phyloP scores from a whole-genome alignment of 257 asterid genomes.

The Rauvolfia tetraphylla region DNA sequence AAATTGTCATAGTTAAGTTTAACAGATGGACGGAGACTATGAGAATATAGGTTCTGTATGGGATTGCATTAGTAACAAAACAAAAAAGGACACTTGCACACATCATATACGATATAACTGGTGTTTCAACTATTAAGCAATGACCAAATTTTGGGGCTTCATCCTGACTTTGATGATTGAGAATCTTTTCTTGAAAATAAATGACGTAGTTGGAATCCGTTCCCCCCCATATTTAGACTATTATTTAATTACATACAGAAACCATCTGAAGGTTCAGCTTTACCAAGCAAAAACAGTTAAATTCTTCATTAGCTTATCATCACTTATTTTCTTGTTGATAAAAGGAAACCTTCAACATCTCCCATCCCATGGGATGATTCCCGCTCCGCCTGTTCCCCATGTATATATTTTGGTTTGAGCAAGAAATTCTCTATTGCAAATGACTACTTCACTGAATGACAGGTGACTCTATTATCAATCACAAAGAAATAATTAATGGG shows the following conservation, averaged over 20 bases:
- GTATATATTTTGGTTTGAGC: too few species aligned
- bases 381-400: too few species aligned
- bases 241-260: background rate
- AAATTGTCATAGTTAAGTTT: background rate
- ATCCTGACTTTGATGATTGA: background rate
- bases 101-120: background rate
- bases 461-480: background rate
- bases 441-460: too few species aligned
- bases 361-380: too few species aligned
- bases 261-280: background rate
- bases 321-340: background rate
- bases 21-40: background rate
- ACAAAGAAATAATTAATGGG: background rate
- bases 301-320: background rate
- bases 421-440: too few species aligned
- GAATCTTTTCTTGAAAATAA: background rate
- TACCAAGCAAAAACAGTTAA: background rate
- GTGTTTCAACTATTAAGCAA: background rate
- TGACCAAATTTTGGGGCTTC: background rate
- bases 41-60: background rate
- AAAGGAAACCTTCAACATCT: too few species aligned
- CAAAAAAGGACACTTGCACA: background rate
- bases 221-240: background rate
- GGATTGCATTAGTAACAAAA: too few species aligned
- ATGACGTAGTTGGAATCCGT: background rate